Evolutionary conservation across 768 basidiomycete genomes (phyloP), one percentile per base, ranked within the genome.

Genomic region (Mycena metata): DNA sequence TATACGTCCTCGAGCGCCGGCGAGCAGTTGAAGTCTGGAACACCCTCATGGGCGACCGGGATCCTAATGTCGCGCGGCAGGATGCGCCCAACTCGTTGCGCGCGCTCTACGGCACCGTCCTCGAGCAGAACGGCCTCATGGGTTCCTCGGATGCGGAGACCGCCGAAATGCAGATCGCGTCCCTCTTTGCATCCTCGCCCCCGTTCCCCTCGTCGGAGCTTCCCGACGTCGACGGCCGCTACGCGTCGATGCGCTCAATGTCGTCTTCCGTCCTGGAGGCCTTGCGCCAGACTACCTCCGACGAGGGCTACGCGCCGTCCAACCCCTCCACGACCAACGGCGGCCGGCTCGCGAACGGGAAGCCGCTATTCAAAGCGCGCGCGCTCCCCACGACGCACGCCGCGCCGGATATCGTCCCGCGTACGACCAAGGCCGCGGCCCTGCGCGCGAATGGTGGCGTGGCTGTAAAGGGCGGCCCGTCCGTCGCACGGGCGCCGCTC

Each of bases 1-100:
- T 96, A 23, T 96, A 95, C 78, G 91, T 96, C 43, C 90, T 96
- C 69, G 94, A 95, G 76, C 88, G 94, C 42, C 84, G 91, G 58
- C 88, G 91, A 43, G 91, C 94, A 8, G 90, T 96, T 54, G 90
- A 94, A 78, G 92, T 94, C 59, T 91, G 91, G 85, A 83, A 87
- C 51, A 89, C 90, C 0, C 87, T 95, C 73, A 92, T 95, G 86
- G 91, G 92, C 62, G 82, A 90, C 76, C 69, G 77, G 35, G 90
- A 92, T 76, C 88, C 90, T 26, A 83, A 84, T 39, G 73, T 85
- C 16, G 91, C 91, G 0, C 83, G 85, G 24, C 55, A 76, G 47
- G 81, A 86, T 59, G 79, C 88, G 5, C 90, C 91, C 54, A 84
- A 86, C 75, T 91, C 90, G n/a, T 80, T 93, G 26, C 91, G 91